Evolutionary conservation across 306 rosid genomes (phyloP), one percentile per base, ranked within the genome.

Genomic region (Astragalus membranaceus): DNA sequence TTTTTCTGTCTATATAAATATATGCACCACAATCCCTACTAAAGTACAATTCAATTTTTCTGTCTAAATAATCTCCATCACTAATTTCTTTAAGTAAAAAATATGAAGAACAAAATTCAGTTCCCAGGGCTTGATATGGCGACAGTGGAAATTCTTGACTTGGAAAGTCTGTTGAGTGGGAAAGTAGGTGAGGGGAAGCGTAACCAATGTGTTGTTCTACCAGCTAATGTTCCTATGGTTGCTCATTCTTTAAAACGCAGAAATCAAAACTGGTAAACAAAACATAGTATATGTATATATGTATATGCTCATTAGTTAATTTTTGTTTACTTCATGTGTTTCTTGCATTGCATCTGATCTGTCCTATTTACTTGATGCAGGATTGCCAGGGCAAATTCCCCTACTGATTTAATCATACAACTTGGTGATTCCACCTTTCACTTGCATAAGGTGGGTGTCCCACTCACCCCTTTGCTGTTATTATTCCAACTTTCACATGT

Each of bases 381-480:
- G 96, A 32, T 78, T 83, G 89, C 88, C 46, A 72, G 68, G 55
- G 53, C 86, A 1, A 80, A 75, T 69, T 77, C 70, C 4, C 61
- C 67, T 8, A 81, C 55, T 54, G 89, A 89, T 84, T 76, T 92
- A 75, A 54, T 85, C 75, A 69, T 92, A 61, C 76, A 85, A 78
- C 72, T 92, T 67, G 96, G 89, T 73, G 85, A 86, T 61, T 86
- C 81, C 55, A 80, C 30, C 83, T 89, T 92, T 78, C 79, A 85
- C 85, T 83, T 92, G 87, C 96, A 89, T 79, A 92, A 89, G 98
- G 98, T 92, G 46, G 8, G 10, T 35, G 47, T 36, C 68, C 35
- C 26, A 48, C 11, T 12, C 29, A 68, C 78, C 49, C 10, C 47
- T 13, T 8, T 36, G 10, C 47, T 42, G 10, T 42, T 12, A 10